Evolutionary conservation across 352 stramenopile genomes (phyloP).

Genomic region (Paralagenidium karlingii): DNA sequence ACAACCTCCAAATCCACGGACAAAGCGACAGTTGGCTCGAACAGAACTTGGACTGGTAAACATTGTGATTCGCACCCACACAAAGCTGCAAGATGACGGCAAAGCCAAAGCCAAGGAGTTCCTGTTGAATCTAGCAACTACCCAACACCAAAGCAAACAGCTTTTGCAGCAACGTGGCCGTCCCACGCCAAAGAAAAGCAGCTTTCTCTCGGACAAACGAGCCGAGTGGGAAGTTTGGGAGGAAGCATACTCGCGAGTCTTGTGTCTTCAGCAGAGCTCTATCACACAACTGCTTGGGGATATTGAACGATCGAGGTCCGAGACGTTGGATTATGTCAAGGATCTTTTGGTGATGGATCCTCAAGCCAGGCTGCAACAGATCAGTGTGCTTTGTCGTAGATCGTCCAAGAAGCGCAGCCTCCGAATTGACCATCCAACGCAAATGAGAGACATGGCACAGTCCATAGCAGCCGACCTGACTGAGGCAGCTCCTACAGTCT

Average conservation of each 20-base stretch:
- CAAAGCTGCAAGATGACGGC: constrained; percentile 39
- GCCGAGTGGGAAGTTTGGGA: constrained; percentile 34
- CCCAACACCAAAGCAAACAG: constrained; percentile 1
- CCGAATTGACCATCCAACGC: too few species aligned
- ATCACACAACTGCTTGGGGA: constrained; percentile 37
- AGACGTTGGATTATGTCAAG: constrained; percentile 35
- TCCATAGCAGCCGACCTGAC: too few species aligned
- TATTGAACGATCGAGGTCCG: constrained; percentile 30
- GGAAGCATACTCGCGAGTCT: constrained; percentile 61
- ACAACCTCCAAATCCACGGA: too few species aligned
- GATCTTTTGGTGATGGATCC: constrained; percentile 37
- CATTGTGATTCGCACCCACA: constrained; percentile 42
- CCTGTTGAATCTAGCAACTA: constrained; percentile 37
- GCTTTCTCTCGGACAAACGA: constrained; percentile 12
- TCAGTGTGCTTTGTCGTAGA: too few species aligned
- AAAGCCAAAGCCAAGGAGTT: constrained; percentile 53
- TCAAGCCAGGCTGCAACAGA: constrained; percentile 8
- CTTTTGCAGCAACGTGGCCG: constrained; percentile 1
- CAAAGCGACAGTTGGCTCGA: too few species aligned
- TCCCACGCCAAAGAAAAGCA: constrained; percentile 3
- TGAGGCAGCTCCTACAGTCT: too few species aligned
- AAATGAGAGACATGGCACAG: too few species aligned
- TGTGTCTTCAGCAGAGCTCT: constrained; percentile 64
- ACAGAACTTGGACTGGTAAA: constrained; percentile 50
- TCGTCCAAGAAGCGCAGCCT: too few species aligned